Percentiles rank a stretch among this genome's conserved stretches.
Evolutionary conservation across 2,329 filamentous ascomycete species (phyloP).

Genomic region (Colletotrichum tanaceti): DNA sequence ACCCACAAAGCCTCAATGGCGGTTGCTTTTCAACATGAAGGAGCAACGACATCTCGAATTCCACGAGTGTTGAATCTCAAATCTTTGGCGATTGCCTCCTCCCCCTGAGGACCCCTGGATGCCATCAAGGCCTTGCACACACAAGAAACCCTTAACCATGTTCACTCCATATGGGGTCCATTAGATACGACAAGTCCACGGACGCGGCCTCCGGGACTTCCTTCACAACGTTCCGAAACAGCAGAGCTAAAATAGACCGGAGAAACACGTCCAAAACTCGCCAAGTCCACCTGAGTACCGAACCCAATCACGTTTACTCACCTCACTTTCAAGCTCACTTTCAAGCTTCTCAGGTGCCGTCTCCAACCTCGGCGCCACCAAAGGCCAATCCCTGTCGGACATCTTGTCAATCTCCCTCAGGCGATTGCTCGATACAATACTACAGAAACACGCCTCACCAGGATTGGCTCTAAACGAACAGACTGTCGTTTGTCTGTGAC

Average conservation of each 20-base stretch:
- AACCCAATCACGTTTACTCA: slow-evolving; percentile 32
- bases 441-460: background rate
- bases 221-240: background rate
- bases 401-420: background rate
- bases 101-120: background rate
- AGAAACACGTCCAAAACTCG: slow-evolving; percentile 29
- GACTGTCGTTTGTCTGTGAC: slow-evolving; percentile 3
- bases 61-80: too few relatives aligned
- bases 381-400: slow-evolving; percentile 17
- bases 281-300: slow-evolving; percentile 36
- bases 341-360: slow-evolving; percentile 32
- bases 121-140: background rate
- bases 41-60: background rate
- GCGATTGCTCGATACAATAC: background rate
- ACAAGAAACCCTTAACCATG: background rate
- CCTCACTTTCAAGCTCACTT: slow-evolving; percentile 6
- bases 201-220: background rate
- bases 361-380: slow-evolving; percentile 15
- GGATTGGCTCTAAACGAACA: slow-evolving; percentile 21
- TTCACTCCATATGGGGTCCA: background rate
- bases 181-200: background rate
- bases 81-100: background rate
- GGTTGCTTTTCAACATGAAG: background rate
- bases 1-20: too few relatives aligned
- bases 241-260: slow-evolving; percentile 22